Base-by-base conservation (phyloP, 148 eudicot species). In the Hydrangea macrophylla region DNA sequence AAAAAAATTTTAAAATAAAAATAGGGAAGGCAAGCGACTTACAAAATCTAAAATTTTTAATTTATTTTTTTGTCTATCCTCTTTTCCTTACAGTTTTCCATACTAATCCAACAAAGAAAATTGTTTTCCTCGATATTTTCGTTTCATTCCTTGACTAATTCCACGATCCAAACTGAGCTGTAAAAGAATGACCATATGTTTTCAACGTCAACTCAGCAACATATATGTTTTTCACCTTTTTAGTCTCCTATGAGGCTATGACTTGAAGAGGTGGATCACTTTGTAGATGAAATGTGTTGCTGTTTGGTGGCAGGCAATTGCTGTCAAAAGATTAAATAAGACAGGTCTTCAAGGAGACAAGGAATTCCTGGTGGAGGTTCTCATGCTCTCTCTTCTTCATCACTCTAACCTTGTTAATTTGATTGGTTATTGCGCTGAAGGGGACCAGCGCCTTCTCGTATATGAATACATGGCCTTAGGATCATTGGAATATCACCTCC, bases 351-450 rank as follows among this genome's bases (percentile, higher is more conserved):
- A 88, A 79, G 92, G 89, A 32, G 89, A 79, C 30, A 85, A 81
- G 62, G 90, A 85, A 71, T 85, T 88, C 59, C 55, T 85, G 12
- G 86, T 85, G 63, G 90, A 88, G 73, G 70, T 88, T 73, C 81
- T 80, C 68, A 88, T 85, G 88, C 85, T 85, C 20, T 80, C 88
- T 66, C 86, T 81, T 70, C 35, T 83, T 26, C 74, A 81, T 28
- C 94, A 88, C 76, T 82, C 86, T 36, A 88, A 88, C 66, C 88
- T 88, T 23, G 87, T 88, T 55, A 72, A 78, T 67, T 54, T 88
- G 72, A 76, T 85, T 42, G 93, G 93, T 51, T 85, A 83, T 32
- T 88, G 93, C 62, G 78, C 86, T 58, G 90, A 85, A 71, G 93
- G 90, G 57, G 73, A 74, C 35, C 86, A 81, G 23, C 79, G 85